A percentile compares a stretch with the other conserved stretches of the same genome.
Evolutionary conservation across 2,329 filamentous ascomycete genomes (phyloP).

Genomic region (Sclerotinia spermophila): DNA sequence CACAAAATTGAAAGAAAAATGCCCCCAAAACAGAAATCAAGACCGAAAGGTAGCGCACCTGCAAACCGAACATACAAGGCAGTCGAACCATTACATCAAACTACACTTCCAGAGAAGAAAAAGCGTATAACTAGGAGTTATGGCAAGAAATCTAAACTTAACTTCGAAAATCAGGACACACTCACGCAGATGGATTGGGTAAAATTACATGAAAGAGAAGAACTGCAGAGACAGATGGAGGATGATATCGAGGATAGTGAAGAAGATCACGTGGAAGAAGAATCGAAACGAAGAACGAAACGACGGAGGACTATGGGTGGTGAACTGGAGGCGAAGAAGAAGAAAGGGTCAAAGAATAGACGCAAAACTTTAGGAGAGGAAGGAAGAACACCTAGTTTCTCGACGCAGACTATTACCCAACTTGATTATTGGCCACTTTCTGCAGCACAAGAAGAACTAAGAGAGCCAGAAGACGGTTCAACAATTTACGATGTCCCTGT

Average conservation of each 20-base stretch:
- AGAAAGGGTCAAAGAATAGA: conserved; percentile 21
- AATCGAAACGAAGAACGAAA: conserved; percentile 25
- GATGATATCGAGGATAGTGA: conserved; percentile 24
- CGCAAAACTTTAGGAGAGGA: conserved; percentile 29
- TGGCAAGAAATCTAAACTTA: conserved; percentile 26
- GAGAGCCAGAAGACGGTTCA: conserved; percentile 17
- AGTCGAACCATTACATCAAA: conserved; percentile 28
- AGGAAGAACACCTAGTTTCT: conserved; percentile 21
- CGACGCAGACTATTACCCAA: conserved; percentile 35
- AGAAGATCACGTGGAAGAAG: conserved; percentile 23
- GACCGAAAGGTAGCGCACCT: conserved; percentile 25
- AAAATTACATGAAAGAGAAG: conserved; percentile 17
- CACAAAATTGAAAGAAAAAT: conserved; percentile 5
- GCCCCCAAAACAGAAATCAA: conserved; percentile 24
- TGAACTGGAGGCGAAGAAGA: conserved; percentile 1
- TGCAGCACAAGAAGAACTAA: not conserved
- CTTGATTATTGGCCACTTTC: conserved; percentile 28
- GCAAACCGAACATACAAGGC: conserved; percentile 32
- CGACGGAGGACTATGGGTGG: conserved; percentile 25
- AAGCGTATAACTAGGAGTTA: conserved; percentile 29
- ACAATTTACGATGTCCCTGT: conserved; percentile 27
- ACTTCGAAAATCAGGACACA: conserved; percentile 29
- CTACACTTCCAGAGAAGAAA: conserved; percentile 26
- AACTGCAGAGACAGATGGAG: conserved; percentile 1
- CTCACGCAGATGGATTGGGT: conserved; percentile 35